Evolutionary conservation across 768 basidiomycete species (phyloP).

Genomic region (Collybia sp.): DNA sequence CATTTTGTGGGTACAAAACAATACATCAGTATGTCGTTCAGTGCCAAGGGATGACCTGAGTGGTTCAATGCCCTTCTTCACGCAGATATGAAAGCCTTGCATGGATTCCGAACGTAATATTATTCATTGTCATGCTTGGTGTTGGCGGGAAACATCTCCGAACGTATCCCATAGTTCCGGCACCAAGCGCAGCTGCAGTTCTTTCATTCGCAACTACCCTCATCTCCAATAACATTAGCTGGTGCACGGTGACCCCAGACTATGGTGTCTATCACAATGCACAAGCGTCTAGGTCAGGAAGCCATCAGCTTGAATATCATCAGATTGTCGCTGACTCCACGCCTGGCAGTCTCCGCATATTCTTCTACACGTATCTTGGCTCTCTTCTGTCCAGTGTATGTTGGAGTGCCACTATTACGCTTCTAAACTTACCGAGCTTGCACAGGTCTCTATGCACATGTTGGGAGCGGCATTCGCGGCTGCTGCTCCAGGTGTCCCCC

Average conservation of each 20-base stretch:
- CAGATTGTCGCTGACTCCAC: background rate
- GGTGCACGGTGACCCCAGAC: conserved; percentile 39
- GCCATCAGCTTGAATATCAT: background rate
- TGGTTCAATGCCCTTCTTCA: background rate
- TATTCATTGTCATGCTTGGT: conserved; percentile 60
- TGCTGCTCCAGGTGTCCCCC: conserved; percentile 47
- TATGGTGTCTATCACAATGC: conserved; percentile 39
- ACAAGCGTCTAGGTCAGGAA: conserved; percentile 23
- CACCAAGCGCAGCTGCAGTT: conserved; percentile 22
- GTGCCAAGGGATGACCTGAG: background rate
- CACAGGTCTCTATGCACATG: conserved; percentile 38
- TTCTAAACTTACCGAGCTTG: conserved; percentile 15
- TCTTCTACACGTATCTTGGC: conserved; percentile 61
- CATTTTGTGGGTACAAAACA: conserved; percentile 63
- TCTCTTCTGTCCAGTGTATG: conserved; percentile 58
- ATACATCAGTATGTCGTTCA: conserved; percentile 46
- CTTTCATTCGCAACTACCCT: conserved; percentile 33
- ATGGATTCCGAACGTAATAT: conserved; percentile 65
- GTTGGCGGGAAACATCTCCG: conserved; percentile 5
- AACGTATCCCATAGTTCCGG: conserved; percentile 12
- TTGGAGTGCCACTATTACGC: background rate
- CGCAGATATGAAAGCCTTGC: conserved; percentile 48
- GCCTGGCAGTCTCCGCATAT: conserved; percentile 44
- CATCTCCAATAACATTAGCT: conserved; percentile 32
- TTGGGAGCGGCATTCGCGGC: conserved; percentile 67